These are phyloP conservation scores for Vitis rupestris DNA, from an alignment of 164 flowering plant species.

Conservation along the genomic window DNA sequence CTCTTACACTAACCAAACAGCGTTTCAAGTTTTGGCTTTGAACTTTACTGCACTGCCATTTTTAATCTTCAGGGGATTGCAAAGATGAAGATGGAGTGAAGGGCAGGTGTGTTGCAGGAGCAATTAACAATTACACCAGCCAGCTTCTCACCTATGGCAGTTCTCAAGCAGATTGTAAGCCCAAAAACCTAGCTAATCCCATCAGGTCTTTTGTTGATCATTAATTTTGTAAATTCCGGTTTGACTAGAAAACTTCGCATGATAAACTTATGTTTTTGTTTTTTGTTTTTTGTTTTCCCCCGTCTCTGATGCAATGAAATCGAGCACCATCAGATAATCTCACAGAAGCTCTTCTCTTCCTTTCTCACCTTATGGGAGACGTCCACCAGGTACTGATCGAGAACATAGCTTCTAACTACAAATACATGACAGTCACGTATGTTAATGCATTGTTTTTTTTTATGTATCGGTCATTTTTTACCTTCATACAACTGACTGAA, in stretches of 20 bases:
- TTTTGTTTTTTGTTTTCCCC: not conserved
- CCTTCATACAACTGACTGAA: not conserved
- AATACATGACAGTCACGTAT: no score
- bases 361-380: conserved; percentile 85
- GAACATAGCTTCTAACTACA: no score
- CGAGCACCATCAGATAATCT: conserved; percentile 60
- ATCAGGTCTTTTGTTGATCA: not conserved
- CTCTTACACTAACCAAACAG: no score
- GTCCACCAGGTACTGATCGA: conserved; percentile 64
- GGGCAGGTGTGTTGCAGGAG: conserved; percentile 81
- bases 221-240: not conserved
- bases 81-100: conserved; percentile 65
- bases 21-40: not conserved
- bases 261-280: not conserved
- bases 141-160: conserved; percentile 66
- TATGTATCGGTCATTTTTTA: not conserved
- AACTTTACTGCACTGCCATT: not conserved
- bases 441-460: not conserved
- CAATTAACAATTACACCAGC: conserved; percentile 72
- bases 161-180: conserved; percentile 40
- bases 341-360: conserved; percentile 84
- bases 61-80: conserved; percentile 69
- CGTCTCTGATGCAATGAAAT: not conserved
- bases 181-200: not conserved
- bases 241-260: no score